Evolutionary conservation across 108 stramenopile species (phyloP), one percentile per base, ranked within the genome.

Genomic region (Craspedostauros australis): DNA sequence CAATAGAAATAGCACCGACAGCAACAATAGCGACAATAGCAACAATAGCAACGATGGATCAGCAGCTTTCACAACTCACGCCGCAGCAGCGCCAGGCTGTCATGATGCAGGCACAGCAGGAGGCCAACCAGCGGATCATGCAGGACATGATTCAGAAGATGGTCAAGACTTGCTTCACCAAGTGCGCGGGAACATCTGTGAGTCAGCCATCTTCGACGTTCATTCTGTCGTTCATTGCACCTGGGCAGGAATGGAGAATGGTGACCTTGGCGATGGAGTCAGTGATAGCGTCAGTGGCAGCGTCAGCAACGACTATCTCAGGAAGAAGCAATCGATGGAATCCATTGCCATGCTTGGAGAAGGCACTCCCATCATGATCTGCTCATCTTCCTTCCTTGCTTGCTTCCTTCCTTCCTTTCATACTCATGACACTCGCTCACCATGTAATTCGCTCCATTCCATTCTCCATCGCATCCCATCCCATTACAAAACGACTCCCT

Each of bases 81-180:
- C 79, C 85, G 33, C 68, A 86, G 19, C 89, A 91, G 53, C 83
- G 74, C 12, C 83, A 82, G 29, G 79, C 78, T 34, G 65, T 91
- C 30, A 76, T 91, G 78, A 55, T 72, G 40, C 80, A 75, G 45
- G 89, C 89, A 2, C 79, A 84, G 60, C 75, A 82, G 48, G 83
- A 86, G 46, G 89, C 89, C 24, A 87, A 91, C 68, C 85, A 86
- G 54, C 80, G 75, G 58, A 76, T 91, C 32, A 91, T 91, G 85
- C 70, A 77, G 36, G 61, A 73, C 43, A 87, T 91, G 89, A 51
- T 87, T 37, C 76, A 87, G 60, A 72, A 66, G 55, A 86, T 87
- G 82, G 79, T 80, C 16, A 53, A 64, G 26, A 58, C 62, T 7
- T 91, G 89, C 56, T 91, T 84, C 62, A 68, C 77, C 16, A 86